These are phyloP conservation scores for Perkinsus chesapeaki DNA, from an alignment of 169 alveolate species.

Conservation along the genomic window DNA sequence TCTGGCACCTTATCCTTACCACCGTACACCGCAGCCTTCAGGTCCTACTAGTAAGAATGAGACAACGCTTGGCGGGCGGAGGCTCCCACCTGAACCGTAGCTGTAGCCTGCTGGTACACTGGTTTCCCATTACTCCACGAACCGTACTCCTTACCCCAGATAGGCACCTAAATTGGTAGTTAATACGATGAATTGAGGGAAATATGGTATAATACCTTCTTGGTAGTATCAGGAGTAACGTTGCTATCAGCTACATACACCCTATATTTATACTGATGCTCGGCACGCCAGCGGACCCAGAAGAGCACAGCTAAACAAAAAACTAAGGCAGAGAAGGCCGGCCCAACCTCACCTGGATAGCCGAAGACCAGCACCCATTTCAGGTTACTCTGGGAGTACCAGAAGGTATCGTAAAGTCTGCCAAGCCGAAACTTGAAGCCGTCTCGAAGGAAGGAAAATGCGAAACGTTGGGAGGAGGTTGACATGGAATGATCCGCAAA, in stretches of 20 bases:
- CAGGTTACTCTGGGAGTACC: slow-evolving; percentile 15
- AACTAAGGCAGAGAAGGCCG: neutral
- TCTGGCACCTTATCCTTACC: neutral
- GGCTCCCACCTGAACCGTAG: neutral
- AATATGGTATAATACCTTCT: too few relatives aligned
- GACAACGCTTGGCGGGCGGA: neutral
- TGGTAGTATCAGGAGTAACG: neutral
- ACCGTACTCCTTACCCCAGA: neutral
- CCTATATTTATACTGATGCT: slow-evolving; percentile 3
- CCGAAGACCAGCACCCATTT: slow-evolving; percentile 14
- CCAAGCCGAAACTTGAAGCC: neutral
- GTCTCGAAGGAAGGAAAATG: slow-evolving; percentile 4
- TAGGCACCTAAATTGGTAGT: too few relatives aligned
- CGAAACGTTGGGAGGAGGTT: slow-evolving; percentile 8
- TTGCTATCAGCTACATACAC: neutral
- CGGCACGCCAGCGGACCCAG: slow-evolving; percentile 16
- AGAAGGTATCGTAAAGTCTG: slow-evolving; percentile 10
- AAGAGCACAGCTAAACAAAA: neutral
- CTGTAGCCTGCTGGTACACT: neutral
- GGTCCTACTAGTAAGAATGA: neutral
- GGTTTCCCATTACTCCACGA: neutral
- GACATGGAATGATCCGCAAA: neutral
- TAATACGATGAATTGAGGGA: too few relatives aligned
- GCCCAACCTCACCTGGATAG: neutral
- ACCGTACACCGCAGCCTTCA: neutral